Conservation (phyloP, 352 stramenopile genomes). For the Pythium inflatum region DNA sequence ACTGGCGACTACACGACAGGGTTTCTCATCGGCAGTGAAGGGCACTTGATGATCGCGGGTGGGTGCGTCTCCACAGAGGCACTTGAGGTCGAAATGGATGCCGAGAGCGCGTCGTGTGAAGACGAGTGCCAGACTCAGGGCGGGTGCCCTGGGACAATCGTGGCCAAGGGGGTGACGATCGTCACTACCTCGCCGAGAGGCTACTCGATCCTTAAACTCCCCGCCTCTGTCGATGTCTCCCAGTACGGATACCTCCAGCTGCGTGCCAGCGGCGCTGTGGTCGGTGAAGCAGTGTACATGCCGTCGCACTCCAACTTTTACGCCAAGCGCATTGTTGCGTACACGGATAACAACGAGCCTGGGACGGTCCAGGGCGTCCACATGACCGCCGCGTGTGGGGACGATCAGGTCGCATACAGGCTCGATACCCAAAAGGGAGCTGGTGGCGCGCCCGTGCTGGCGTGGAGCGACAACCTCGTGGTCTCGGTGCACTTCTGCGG, state of each 20-base stretch:
- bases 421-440: slow-evolving; percentile 71
- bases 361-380: slow-evolving; percentile 36
- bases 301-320: slow-evolving; percentile 40
- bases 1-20: slow-evolving; percentile 13
- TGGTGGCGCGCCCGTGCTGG: slow-evolving; percentile 67
- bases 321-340: slow-evolving; percentile 40
- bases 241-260: slow-evolving; percentile 39
- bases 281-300: slow-evolving; percentile 40
- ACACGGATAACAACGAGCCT: slow-evolving; percentile 25
- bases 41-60: slow-evolving; percentile 30
- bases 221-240: slow-evolving; percentile 4
- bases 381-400: slow-evolving; percentile 43
- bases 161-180: slow-evolving; percentile 26
- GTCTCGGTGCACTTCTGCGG: slow-evolving; percentile 78
- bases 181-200: slow-evolving; percentile 26
- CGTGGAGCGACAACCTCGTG: slow-evolving; percentile 54
- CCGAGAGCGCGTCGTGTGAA: slow-evolving; percentile 29
- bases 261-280: slow-evolving; percentile 23
- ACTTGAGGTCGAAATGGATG: slow-evolving; percentile 40
- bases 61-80: no score
- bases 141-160: slow-evolving; percentile 32
- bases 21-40: slow-evolving; percentile 24
- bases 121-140: slow-evolving; percentile 26
- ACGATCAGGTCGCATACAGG: slow-evolving; percentile 65
- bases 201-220: slow-evolving; percentile 31